Base-by-base conservation (phyloP, 768 basidiomycete species). In the Russula olivacea region DNA sequence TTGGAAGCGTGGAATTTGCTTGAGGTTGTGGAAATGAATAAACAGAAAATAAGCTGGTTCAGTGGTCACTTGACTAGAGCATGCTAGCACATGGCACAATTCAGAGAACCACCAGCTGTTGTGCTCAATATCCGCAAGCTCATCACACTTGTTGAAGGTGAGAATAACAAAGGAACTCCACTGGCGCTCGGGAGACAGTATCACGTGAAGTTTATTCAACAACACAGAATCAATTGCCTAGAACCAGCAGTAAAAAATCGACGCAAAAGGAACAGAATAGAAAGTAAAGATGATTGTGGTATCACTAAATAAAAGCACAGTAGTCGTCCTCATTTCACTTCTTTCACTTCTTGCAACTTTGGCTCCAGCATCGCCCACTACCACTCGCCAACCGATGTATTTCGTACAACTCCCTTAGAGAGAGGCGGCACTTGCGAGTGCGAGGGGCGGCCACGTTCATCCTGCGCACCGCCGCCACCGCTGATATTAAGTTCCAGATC, bases 401-500 rank as follows among this genome's bases (percentile, higher is more conserved):
- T 21, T 6, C 55, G 23, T 9, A 50, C 55, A 19, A 45, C 23
- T 28, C 34, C 52, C n/a, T 47, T 30, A 21, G 23, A 58, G 5
- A 38, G 53, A 14, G 12, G 58, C 11, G 38, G 47, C 17, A 41
- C 14, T 19, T 15, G 23, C 25, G 50, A n/a, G 25, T 3, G 25
- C 10, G 50, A 7, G 19, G 43, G 14, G 28, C 12, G 25, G 7
- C 34, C 49, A 15, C 19, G 12, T 11, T 23, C 50, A 14, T 11
- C 51, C 32, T 5, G 51, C 21, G 60, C 55, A 51, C 32, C 32
- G 28, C 32, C 15, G 34, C 45, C 17, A 7, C 7, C 38, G 12
- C n/a, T n/a, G n/a, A 67, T 10, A 19, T 68, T 68, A 19, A 68
- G 65, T 48, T 68, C 65, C 52, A 61, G 3, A 55, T 66, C 67